Evolutionary conservation across 2,329 filamentous ascomycete species (phyloP).

Genomic region (Fusarium mundagurra): DNA sequence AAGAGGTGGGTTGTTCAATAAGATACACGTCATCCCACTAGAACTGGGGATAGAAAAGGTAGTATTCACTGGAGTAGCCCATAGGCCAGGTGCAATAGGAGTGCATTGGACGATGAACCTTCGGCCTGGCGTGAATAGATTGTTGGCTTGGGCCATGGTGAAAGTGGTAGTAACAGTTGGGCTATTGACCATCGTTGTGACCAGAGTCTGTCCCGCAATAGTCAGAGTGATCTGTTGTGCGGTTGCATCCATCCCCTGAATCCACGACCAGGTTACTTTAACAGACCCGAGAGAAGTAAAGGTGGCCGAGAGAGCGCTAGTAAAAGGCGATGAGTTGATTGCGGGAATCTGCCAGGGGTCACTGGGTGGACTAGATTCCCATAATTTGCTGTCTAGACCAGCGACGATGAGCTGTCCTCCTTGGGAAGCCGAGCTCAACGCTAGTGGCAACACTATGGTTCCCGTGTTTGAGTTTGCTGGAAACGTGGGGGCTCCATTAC

Average conservation of each 20-base stretch:
- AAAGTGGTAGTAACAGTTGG: neutral
- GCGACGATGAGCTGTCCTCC: neutral
- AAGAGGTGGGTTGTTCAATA: too few relatives aligned
- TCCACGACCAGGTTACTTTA: neutral
- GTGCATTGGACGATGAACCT: neutral
- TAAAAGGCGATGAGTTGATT: neutral
- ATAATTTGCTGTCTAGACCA: neutral
- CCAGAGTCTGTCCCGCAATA: neutral
- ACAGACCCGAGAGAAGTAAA: neutral
- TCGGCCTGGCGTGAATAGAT: neutral
- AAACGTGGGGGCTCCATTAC: neutral
- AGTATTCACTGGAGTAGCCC: neutral
- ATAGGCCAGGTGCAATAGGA: neutral
- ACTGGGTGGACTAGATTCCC: neutral
- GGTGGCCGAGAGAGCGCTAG: rapidly evolving
- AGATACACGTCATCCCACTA: too few relatives aligned
- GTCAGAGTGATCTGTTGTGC: neutral
- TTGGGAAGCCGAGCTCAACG: neutral
- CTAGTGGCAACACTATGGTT: neutral
- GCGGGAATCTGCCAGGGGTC: neutral
- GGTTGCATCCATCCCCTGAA: rapidly evolving
- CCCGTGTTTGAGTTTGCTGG: neutral
- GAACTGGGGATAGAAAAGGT: neutral
- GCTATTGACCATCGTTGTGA: neutral
- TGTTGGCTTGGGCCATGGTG: neutral